phyloP scores from a whole-genome alignment of 495 filamentous ascomycete genomes.

The Talaromyces adpressus region DNA sequence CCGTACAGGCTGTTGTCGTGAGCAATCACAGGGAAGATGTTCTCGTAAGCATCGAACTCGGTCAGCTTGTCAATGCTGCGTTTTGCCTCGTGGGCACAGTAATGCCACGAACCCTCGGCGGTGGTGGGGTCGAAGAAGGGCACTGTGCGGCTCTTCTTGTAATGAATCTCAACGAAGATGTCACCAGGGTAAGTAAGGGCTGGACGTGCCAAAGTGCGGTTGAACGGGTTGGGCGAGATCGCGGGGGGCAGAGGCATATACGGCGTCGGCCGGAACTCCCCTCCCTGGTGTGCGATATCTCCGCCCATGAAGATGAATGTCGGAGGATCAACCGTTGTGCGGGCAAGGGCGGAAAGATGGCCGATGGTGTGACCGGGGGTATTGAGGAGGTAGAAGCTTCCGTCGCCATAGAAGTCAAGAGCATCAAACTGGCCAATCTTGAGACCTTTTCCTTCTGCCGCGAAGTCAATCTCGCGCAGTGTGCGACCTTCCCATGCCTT shows the following conservation, averaged over 20 bases:
- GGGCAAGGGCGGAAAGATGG: constrained; percentile 49
- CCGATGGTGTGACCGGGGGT: constrained; percentile 35
- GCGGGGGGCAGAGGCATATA: background rate
- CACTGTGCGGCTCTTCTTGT: no score
- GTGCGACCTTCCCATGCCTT: background rate
- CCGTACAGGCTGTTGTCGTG: background rate
- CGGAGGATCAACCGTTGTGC: constrained; percentile 34
- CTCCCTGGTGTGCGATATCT: constrained; percentile 33
- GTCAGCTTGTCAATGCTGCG: constrained; percentile 35
- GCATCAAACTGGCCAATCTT: constrained; percentile 43
- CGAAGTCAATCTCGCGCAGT: constrained; percentile 27
- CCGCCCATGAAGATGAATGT: constrained; percentile 50
- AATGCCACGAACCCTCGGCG: constrained; percentile 9
- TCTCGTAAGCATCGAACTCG: constrained; percentile 42
- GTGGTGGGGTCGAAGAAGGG: constrained; percentile 14
- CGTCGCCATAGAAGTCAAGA: constrained; percentile 45
- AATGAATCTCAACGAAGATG: no score
- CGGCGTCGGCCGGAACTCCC: background rate
- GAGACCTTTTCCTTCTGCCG: constrained; percentile 20
- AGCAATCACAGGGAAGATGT: constrained; percentile 45
- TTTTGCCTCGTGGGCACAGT: constrained; percentile 8
- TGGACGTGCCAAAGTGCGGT: no score
- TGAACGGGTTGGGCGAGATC: background rate
- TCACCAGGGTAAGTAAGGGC: no score
- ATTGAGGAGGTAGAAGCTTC: constrained; percentile 32